Percentiles rank a stretch among this genome's conserved stretches.
These are phyloP conservation scores for Solanum hybrid DNA, from an alignment of 305 asterid species.

Conservation along the genomic window DNA sequence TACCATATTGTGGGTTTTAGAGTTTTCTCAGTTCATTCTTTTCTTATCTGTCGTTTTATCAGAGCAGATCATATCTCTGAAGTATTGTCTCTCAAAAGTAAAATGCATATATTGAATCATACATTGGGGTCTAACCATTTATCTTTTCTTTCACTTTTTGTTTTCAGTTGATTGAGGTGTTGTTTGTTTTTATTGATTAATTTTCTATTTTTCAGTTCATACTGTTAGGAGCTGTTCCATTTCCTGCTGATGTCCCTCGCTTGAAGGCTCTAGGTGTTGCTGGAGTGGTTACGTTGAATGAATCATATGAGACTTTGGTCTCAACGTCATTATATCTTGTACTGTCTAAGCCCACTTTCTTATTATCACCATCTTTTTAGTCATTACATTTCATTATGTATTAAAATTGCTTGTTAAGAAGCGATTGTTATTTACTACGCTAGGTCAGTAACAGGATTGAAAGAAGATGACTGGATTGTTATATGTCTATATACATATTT, in stretches of 20 bases:
- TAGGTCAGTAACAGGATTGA: background rate
- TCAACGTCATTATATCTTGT: constrained; percentile 68
- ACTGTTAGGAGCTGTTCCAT: constrained; percentile 47
- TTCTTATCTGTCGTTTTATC: background rate
- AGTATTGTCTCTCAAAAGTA: background rate
- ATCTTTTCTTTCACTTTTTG: constrained; percentile 1
- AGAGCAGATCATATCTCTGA: background rate
- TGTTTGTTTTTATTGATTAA: background rate
- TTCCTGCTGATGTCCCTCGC: constrained; percentile 68
- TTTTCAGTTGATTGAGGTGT: constrained; percentile 1
- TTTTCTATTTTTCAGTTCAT: constrained; percentile 35
- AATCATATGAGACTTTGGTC: constrained; percentile 83
- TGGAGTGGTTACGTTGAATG: constrained; percentile 88
- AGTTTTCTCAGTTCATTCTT: background rate
- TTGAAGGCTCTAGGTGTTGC: constrained; percentile 76
- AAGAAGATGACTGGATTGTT: background rate
- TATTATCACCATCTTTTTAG: background rate
- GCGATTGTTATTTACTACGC: background rate
- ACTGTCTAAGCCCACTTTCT: background rate
- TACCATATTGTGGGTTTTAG: background rate
- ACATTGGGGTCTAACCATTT: background rate
- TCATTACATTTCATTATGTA: background rate
- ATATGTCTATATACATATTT: background rate
- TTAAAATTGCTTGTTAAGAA: background rate
- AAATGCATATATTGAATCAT: background rate